Evolutionary conservation across 1,284 basidiomycete species (phyloP).

Genomic region (Kalmanozyma brasiliensis): DNA sequence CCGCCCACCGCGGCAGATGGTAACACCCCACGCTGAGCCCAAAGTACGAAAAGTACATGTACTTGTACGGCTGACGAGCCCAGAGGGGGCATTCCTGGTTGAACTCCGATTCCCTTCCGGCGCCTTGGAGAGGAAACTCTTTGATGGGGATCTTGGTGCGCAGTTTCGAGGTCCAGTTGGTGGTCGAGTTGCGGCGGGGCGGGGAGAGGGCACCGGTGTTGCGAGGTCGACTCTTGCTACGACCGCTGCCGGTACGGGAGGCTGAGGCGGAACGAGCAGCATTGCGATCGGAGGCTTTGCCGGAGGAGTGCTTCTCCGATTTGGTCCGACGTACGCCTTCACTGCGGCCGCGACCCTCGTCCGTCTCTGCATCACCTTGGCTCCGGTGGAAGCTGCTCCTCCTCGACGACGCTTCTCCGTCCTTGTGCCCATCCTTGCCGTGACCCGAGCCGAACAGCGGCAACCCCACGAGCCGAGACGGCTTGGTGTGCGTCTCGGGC

Average conservation of each 20-base stretch:
- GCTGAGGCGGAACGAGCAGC: slow-evolving; percentile 23
- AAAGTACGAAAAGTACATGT: slow-evolving; percentile 60
- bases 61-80: slow-evolving; percentile 58
- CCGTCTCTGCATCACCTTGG: background rate
- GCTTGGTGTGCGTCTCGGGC: slow-evolving; percentile 10
- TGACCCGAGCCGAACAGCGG: slow-evolving; percentile 25
- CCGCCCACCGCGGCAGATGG: slow-evolving; percentile 52
- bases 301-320: slow-evolving; percentile 16
- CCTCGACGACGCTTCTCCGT: slow-evolving; percentile 7
- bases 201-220: slow-evolving; percentile 5
- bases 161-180: slow-evolving; percentile 44
- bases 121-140: slow-evolving; percentile 62
- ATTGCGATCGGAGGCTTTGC: background rate
- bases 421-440: slow-evolving; percentile 2
- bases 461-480: slow-evolving; percentile 25
- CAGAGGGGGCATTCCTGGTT: slow-evolving; percentile 55
- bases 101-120: slow-evolving; percentile 56
- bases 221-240: slow-evolving; percentile 12
- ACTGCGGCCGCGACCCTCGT: background rate
- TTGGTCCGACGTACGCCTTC: slow-evolving; percentile 14
- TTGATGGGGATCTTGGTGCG: slow-evolving; percentile 51
- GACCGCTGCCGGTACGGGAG: slow-evolving; percentile 16
- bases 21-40: slow-evolving; percentile 54
- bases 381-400: slow-evolving; percentile 19
- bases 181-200: slow-evolving; percentile 24